Evolutionary conservation across 139 green algal species (phyloP).

Genomic region (Yamagishiella unicocca): DNA sequence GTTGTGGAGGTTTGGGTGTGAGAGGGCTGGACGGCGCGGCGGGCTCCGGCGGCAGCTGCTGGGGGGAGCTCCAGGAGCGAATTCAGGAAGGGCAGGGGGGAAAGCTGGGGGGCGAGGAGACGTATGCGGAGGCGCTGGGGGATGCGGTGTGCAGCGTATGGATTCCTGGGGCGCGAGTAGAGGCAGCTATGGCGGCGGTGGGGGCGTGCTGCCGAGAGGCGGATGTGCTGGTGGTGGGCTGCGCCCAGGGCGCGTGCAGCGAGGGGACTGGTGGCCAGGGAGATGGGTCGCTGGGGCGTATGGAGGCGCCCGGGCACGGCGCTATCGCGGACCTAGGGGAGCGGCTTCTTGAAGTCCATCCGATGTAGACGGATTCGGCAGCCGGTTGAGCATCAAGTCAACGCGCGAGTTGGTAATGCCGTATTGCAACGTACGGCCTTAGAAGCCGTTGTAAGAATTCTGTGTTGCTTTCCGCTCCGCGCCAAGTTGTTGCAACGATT

Average conservation of each 20-base stretch:
- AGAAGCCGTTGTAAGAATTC: constrained; percentile 4
- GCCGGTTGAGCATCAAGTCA: neutral
- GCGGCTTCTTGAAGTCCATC: constrained; percentile 8
- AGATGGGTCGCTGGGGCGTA: neutral
- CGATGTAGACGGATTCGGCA: neutral
- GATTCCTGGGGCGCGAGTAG: neutral
- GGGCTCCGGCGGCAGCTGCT: no score
- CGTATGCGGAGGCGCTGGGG: neutral
- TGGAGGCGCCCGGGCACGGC: neutral
- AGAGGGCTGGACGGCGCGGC: no score
- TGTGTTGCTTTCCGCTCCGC: no score
- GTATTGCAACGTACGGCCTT: constrained; percentile 29
- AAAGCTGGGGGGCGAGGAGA: neutral
- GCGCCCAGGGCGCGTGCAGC: neutral
- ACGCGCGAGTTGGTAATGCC: neutral
- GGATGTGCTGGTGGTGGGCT: neutral
- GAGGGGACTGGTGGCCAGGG: neutral
- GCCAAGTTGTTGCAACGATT: no score
- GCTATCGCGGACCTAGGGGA: neutral
- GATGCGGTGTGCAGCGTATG: constrained; percentile 11
- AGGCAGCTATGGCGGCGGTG: neutral
- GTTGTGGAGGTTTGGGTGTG: no score
- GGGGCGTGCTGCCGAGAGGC: neutral
- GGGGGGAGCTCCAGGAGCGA: neutral
- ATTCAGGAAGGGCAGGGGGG: neutral